phyloP scores from a whole-genome alignment of 495 filamentous ascomycete species.

The Penicillium silybi region DNA sequence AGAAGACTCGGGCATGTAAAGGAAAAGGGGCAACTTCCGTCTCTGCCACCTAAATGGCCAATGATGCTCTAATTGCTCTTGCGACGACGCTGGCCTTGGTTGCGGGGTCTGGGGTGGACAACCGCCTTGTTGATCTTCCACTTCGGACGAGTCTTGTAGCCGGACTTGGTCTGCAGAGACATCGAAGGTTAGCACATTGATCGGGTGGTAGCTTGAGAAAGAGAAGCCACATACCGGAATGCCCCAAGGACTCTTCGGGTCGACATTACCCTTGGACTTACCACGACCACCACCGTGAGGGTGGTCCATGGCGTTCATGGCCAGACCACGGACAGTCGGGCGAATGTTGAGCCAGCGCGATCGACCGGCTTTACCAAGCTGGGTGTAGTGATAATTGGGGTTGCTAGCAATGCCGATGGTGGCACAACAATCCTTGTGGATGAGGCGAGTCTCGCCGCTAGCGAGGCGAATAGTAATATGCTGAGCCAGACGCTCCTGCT shows the following conservation, averaged over 20 bases:
- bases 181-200: constrained; percentile 15
- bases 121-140: constrained; percentile 79
- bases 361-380: constrained; percentile 91
- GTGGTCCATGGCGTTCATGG: constrained; percentile 97
- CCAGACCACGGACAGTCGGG: constrained; percentile 91
- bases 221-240: constrained; percentile 65
- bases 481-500: constrained; percentile 53
- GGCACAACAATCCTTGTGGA: constrained; percentile 86
- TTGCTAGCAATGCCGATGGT: constrained; percentile 94
- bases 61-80: constrained; percentile 36
- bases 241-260: constrained; percentile 95
- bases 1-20: constrained; percentile 1
- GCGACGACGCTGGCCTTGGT: constrained; percentile 66
- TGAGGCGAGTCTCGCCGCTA: constrained; percentile 84
- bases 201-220: neutral
- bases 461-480: constrained; percentile 79
- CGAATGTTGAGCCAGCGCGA: constrained; percentile 88
- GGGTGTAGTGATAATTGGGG: constrained; percentile 79
- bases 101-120: constrained; percentile 67
- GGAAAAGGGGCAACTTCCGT: neutral
- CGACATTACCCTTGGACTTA: constrained; percentile 96
- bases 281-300: constrained; percentile 97
- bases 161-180: constrained; percentile 73
- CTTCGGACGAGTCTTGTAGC: constrained; percentile 87
- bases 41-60: neutral